Evolutionary conservation across 169 alveolate species (phyloP).

Genomic region (Plasmodium yoelii): DNA sequence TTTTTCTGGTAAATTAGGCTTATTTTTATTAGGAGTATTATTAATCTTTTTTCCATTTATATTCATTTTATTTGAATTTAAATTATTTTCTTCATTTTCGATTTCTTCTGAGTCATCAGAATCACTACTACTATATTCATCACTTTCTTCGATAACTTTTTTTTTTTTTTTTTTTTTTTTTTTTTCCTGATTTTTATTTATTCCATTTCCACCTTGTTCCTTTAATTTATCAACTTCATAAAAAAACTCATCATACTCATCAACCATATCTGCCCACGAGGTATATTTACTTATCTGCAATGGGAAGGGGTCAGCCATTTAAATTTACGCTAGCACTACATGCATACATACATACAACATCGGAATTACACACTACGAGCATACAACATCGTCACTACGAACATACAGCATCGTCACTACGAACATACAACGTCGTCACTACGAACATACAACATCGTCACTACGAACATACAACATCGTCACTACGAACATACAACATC

Average conservation of each 20-base stretch:
- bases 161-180: conserved; percentile 33
- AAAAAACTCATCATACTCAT: conserved; percentile 62
- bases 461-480: no score
- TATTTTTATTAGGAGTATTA: conserved; percentile 7
- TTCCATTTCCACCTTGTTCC: conserved; percentile 4
- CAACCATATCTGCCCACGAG: conserved; percentile 60
- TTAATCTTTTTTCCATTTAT: conserved; percentile 3
- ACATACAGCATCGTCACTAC: no score
- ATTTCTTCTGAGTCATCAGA: conserved; percentile 6
- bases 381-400: no score
- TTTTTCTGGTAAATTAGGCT: conserved; percentile 9
- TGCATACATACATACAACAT: no score
- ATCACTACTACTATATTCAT: conserved; percentile 21
- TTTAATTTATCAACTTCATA: conserved; percentile 53
- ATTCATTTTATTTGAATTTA: neutral
- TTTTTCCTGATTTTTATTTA: conserved; percentile 1
- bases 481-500: no score
- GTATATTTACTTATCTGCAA: conserved; percentile 46
- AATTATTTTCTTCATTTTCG: neutral
- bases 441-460: no score
- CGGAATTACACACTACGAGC: no score
- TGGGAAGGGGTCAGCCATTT: neutral
- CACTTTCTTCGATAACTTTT: conserved; percentile 1
- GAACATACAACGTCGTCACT: no score
- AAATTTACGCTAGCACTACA: no score